Evolutionary conservation across 2,329 filamentous ascomycete species (phyloP).

Genomic region (Trichoderma arundinaceum): DNA sequence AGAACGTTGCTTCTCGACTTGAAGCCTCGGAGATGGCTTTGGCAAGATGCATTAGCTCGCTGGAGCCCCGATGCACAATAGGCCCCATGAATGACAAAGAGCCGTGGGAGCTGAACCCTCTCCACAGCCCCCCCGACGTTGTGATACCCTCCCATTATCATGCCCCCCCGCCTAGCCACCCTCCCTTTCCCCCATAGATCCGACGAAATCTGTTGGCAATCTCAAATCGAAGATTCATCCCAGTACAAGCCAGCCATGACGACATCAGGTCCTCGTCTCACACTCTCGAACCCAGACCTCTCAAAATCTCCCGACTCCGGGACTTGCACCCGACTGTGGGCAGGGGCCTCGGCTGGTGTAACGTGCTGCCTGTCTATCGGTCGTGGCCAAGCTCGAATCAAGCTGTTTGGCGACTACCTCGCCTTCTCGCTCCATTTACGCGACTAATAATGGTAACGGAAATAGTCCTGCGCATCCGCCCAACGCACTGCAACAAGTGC

Average conservation of each 20-base stretch:
- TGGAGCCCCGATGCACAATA: background rate
- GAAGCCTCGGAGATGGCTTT: background rate
- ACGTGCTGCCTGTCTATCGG: background rate
- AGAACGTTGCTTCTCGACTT: background rate
- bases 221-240: background rate
- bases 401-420: background rate
- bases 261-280: background rate
- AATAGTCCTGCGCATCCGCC: no score
- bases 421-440: background rate
- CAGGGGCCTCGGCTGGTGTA: constrained; percentile 21
- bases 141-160: constrained; percentile 8
- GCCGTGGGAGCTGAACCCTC: background rate
- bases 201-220: background rate
- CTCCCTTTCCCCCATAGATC: background rate
- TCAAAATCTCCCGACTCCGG: background rate
- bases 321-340: background rate
- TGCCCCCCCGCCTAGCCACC: background rate
- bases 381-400: background rate
- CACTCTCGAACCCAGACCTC: background rate
- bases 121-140: constrained; percentile 12
- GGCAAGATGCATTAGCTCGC: background rate
- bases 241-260: background rate
- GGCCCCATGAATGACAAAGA: background rate
- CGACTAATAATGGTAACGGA: no score
- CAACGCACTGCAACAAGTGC: no score